Evolutionary conservation across 306 rosid species (phyloP).

Genomic region (Carpinus viminea): DNA sequence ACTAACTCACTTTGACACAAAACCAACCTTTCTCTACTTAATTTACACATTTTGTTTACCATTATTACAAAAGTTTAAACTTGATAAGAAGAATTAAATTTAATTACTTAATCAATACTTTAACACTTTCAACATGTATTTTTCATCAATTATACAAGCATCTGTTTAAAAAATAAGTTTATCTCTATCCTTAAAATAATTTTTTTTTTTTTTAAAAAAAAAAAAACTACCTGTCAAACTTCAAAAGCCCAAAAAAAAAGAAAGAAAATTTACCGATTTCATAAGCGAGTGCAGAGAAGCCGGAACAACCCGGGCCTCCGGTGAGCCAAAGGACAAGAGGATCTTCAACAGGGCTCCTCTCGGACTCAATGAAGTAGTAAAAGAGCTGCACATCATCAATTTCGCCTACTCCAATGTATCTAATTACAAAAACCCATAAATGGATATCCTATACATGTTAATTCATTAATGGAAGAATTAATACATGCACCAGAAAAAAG

Average conservation of each 20-base stretch:
- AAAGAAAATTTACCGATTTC: slow-evolving; percentile 17
- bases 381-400: slow-evolving; percentile 26
- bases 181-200: no score
- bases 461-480: background rate
- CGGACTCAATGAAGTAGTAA: slow-evolving; percentile 30
- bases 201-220: no score
- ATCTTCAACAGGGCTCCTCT: slow-evolving; percentile 24
- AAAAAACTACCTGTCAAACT: no score
- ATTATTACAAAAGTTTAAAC: no score
- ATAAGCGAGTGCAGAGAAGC: slow-evolving; percentile 15
- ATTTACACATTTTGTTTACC: no score
- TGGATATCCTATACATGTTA: background rate
- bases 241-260: background rate
- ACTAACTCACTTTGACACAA: no score
- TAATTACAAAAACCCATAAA: background rate
- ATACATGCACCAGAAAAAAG: background rate
- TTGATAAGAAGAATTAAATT: no score
- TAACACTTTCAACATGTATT: no score
- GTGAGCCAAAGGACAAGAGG: slow-evolving; percentile 32
- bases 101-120: no score
- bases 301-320: slow-evolving; percentile 38
- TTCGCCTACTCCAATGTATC: slow-evolving; percentile 25
- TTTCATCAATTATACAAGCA: no score
- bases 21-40: no score
- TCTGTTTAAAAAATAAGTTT: no score